Conservation (phyloP, 176 grass and related monocot genomes). For the Oryza officinalis region DNA sequence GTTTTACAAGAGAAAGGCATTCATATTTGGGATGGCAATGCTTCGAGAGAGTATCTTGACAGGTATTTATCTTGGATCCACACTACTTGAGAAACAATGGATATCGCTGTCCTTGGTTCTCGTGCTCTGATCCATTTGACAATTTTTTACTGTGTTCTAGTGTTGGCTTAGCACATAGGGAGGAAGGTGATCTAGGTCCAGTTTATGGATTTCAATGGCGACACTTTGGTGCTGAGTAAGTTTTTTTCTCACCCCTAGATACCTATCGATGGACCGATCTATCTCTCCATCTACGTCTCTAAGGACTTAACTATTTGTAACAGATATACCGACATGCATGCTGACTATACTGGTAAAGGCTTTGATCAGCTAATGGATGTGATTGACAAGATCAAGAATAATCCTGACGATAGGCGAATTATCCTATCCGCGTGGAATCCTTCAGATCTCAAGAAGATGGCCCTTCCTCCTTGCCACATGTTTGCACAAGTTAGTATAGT, state of each 20-base stretch:
- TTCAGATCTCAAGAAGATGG: slow-evolving; percentile 81
- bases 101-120: slow-evolving; percentile 24
- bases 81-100: background rate
- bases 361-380: slow-evolving; percentile 83
- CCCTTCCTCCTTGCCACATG: slow-evolving; percentile 88
- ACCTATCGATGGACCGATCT: background rate
- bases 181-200: slow-evolving; percentile 82
- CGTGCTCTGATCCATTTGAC: slow-evolving; percentile 26
- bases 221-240: slow-evolving; percentile 86
- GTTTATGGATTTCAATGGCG: slow-evolving; percentile 92
- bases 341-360: slow-evolving; percentile 78
- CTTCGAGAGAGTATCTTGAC: slow-evolving; percentile 82
- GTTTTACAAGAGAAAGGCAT: slow-evolving; percentile 77
- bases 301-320: background rate
- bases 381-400: slow-evolving; percentile 87
- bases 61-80: slow-evolving; percentile 47
- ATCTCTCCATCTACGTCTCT: background rate
- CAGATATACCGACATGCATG: slow-evolving; percentile 86
- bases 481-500: slow-evolving; percentile 68
- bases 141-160: slow-evolving; percentile 54
- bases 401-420: slow-evolving; percentile 75
- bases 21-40: slow-evolving; percentile 93
- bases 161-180: slow-evolving; percentile 67
- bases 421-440: slow-evolving; percentile 80
- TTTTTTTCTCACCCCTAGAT: background rate